Evolutionary conservation across 305 asterid genomes (phyloP), one percentile per base, ranked within the genome.

Genomic region (Fraxinus floribunda): DNA sequence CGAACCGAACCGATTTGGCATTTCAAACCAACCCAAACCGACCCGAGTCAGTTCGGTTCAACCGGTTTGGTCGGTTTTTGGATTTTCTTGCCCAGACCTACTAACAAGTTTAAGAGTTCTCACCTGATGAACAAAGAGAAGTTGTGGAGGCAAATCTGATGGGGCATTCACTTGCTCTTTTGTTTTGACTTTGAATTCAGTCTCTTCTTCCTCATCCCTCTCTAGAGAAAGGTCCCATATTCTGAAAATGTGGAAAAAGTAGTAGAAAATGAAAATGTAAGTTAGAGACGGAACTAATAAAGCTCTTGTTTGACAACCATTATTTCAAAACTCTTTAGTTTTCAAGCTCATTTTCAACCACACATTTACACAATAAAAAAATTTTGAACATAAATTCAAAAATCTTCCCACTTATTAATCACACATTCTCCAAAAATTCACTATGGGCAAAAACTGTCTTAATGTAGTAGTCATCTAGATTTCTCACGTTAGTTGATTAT

Each of bases 131-230:
- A 92, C 97, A 57, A 94, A 95, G 78, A 94, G 95, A 66, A 95
- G 97, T 78, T 95, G 97, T 26, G 98, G 98, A 0, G 99, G 99
- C 86, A 94, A 87, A 85, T 95, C 97, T 22, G 90, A 22, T n/a
- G 99, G 99, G 82, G 97, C 92, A 41, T 94, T 90, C 29, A 92
- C 97, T 88, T 87, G 85, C 82, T 91, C 98, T 16, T 89, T 86
- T 20, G 90, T 92, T 87, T 85, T 88, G 1, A 95, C 88, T 84
- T 86, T 92, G 89, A 95, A 95, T 82, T 95, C 99, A 0, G 91
- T 93, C 83, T 95, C 99, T 86, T 95, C 99, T 87, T 94, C 98
- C 79, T 93, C 97, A 11, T 95, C 99, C 83, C 97, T 92, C 87
- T 95, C 99, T 11, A 94, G 87, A 35, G 98, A 92, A 75, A 95